Evolutionary conservation across 2,329 filamentous ascomycete genomes (phyloP), one percentile per base, ranked within the genome.

Genomic region (Hypoxylon sp.): DNA sequence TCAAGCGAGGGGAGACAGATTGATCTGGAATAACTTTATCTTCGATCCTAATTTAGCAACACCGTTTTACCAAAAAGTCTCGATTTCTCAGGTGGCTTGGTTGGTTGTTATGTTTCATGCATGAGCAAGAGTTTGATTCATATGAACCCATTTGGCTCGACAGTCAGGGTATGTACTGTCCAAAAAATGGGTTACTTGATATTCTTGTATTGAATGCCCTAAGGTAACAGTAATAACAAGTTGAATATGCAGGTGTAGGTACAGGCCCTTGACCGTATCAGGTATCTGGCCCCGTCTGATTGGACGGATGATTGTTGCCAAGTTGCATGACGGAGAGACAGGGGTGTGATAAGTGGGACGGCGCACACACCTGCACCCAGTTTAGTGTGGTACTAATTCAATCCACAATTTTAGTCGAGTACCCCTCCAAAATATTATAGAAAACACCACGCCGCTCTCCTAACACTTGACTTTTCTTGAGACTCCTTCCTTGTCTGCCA

Each of bases 351-450:
- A 60, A 61, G 64, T 65, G 67, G 64, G 52, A 49, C 50, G 45
- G 17, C 48, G 64, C 65, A 62, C 67, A 64, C 64, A 57, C 58
- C 60, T 61, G 41, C 34, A 50, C 58, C 56, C 51, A 43, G 34
- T 57, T 60, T 69, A 67, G 55, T 25, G 52, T 58, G 34, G 60
- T 38, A 63, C 52, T 63, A 51, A 51, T 48, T 51, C 43, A 55
- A 55, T 63, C 64, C 64, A 68, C 62, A 68, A 65, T 68, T 68
- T 68, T 68, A 65, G 66, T 59, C 34, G 49, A 58, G 49, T 64
- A 64, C 68, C 66, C 61, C 66, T 70, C 64, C 68, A 70, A 60
- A 70, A 65, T 65, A 70, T 70, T 70, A 70, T 70, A 69, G 51
- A 69, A 67, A 69, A 67, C 63, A 70, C 55, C 50, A 69, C 60